A percentile compares a stretch with the other conserved stretches of the same genome.
Conservation (phyloP, 1,284 basidiomycete genomes). For the Sparassis latifolia region DNA sequence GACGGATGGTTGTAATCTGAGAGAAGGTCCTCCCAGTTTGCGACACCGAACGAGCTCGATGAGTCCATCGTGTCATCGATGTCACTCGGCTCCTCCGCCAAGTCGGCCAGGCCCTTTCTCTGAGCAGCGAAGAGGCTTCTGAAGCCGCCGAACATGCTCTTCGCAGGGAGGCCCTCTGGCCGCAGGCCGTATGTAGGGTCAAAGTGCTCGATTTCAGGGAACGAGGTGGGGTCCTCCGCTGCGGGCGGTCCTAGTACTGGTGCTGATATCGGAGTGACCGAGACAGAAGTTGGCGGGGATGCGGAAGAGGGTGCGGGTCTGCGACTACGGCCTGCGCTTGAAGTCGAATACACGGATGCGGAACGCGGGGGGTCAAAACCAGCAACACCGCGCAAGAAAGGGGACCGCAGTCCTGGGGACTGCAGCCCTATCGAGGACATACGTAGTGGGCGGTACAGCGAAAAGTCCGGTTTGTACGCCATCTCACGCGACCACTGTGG, state of each 20-base stretch:
- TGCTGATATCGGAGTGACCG: conserved; percentile 7
- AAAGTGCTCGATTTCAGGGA: conserved; percentile 85
- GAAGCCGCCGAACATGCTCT: conserved; percentile 67
- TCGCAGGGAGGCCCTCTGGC: conserved; percentile 78
- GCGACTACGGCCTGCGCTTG: conserved; percentile 18
- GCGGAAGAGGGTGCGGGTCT: conserved; percentile 10
- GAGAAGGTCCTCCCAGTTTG: conserved; percentile 60
- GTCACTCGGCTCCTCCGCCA: conserved; percentile 63
- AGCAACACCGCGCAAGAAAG: conserved; percentile 12
- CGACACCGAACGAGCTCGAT: conserved; percentile 52
- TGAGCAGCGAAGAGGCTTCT: conserved; percentile 57
- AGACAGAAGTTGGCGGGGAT: conserved; percentile 4
- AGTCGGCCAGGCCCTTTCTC: conserved; percentile 69
- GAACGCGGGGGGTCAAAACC: conserved; percentile 17
- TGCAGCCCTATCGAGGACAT: conserved; percentile 16
- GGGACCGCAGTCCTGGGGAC: conserved; percentile 14
- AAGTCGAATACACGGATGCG: conserved; percentile 17
- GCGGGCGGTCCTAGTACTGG: conserved; percentile 2
- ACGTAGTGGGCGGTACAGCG: conserved; percentile 15
- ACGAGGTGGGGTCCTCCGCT: conserved; percentile 42
- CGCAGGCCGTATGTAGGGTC: conserved; percentile 98
- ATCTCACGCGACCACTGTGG: conserved; percentile 16
- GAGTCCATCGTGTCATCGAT: conserved; percentile 37
- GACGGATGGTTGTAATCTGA: conserved; percentile 30
- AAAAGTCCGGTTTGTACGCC: conserved; percentile 24